Evolutionary conservation across 345 rosid genomes (phyloP), one percentile per base, ranked within the genome.

Genomic region (Acer saccharum): DNA sequence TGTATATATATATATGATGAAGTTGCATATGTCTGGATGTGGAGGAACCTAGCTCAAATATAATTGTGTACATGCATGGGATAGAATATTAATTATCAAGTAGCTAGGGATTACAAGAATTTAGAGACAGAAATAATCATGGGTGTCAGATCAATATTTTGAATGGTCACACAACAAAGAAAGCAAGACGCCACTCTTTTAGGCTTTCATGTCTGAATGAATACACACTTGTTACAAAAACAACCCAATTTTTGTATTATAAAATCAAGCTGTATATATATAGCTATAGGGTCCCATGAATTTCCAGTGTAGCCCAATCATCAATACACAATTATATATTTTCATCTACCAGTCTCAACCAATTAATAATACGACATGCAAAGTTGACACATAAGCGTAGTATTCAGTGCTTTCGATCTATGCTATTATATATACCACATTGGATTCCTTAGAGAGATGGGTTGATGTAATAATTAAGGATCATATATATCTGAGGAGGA

Each of bases 391-490:
- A 57, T 23, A 60, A 41, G 65, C 32, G 25, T 65, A 35, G 0
- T 35, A 35, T 35, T 35, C 20, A 20, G 3, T 74, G 66, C 43
- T 76, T 66, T 35, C 32, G 32, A 29, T 29, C 39, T 35, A 35
- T 35, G 43, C 67, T 20, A 27, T 43, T 43, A 43, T 43, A 9
- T 67, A 74, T 35, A 35, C 57, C 48, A 76, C 83, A 20, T 80
- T 57, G 80, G 83, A 80, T 80, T 80, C 83, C 83, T 27, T 1
- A 69, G 11, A 54, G 43, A 63, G 21, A 66, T n/a, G 35, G 35
- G 50, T 29, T 70, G 65, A 75, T 21, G 43, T 65, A 39, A 55
- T 52, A 61, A 62, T 58, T 29, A 29, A 29, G 32, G 32, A 29
- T 29, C 32, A 29, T 29, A 29, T 29, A 29, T 60, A 71, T 54